Base-by-base conservation (phyloP, 2,329 filamentous ascomycete genomes). In the Alternaria ethzedia region DNA sequence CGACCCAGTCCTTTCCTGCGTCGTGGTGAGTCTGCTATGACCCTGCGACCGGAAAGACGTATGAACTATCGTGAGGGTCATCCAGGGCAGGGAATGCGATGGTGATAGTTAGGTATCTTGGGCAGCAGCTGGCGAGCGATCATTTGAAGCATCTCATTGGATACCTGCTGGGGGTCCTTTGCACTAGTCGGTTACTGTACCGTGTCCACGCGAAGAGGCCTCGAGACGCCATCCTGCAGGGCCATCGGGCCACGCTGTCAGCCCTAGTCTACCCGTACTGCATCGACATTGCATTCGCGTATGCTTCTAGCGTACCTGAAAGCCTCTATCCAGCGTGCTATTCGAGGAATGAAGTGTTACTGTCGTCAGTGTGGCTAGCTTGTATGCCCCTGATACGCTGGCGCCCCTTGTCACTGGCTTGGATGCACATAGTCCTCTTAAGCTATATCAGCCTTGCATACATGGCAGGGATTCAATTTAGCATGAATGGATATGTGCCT, bases 401-500 rank as follows among this genome's bases (percentile, higher is more conserved):
- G 17, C 5, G 12, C 28, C 28, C 5, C 28, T 36, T n/a, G 28
- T 36, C 26, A 51, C 28, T 21, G 13, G 28, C 8, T 2, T 3
- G 49, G 13, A 15, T 7, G 11, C 20, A 0, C 28, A 36, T 3
- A 12, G 17, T 17, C 1, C 7, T 32, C 49, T 36, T 4, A 2
- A 32, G 5, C 8, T 36, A 0, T n/a, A 11, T 4, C 0, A 23
- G 2, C 0, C 12, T 21, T 7, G 15, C 12, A 10, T 32, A 3
- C 5, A 21, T 13, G 20, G 5, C 3, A 21, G 2, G 17, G 6
- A 6, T 8, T 1, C 4, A 13, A 30, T 20, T 6, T 30, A 30
- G 3, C 12, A 8, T 11, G 26, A 1, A 11, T 20, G 12, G 4
- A 21, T 21, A 21, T 21, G 4, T 21, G 4, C 21, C 21, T 21